Evolutionary conservation across 2,329 filamentous ascomycete species (phyloP).

Genomic region (Akanthomyces muscarius): DNA sequence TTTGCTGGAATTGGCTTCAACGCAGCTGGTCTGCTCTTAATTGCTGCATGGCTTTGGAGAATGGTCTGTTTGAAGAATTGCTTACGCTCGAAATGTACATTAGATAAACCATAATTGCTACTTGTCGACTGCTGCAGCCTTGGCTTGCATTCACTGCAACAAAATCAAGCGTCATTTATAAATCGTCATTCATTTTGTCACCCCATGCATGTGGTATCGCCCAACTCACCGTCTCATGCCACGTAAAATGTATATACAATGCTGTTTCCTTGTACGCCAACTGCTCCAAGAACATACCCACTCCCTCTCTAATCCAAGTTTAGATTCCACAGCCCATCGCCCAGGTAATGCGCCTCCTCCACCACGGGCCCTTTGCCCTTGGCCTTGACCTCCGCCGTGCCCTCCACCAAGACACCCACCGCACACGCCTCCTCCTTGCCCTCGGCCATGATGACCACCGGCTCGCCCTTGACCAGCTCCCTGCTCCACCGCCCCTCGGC

Average conservation of each 20-base stretch:
- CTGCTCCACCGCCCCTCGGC: conserved; percentile 55
- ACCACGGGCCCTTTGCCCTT: conserved; percentile 94
- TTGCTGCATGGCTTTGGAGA: not conserved
- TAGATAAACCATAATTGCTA: not conserved
- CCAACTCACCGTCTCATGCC: conserved; percentile 8
- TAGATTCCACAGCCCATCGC: conserved; percentile 88
- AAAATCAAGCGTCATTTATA: no score
- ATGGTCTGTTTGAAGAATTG: not conserved
- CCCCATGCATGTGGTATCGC: not conserved
- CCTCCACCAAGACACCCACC: conserved; percentile 76
- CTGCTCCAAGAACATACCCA: not conserved
- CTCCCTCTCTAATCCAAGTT: conserved; percentile 38
- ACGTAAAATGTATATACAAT: conserved; percentile 7
- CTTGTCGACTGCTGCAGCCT: not conserved
- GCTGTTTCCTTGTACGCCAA: not conserved
- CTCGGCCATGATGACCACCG: conserved; percentile 87
- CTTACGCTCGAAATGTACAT: not conserved
- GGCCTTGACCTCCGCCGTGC: conserved; percentile 87
- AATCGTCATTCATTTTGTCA: not conserved
- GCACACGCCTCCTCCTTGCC: conserved; percentile 90
- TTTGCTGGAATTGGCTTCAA: not conserved
- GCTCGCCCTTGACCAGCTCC: conserved; percentile 73
- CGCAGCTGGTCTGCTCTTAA: not conserved
- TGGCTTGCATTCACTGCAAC: no score
- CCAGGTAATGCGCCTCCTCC: conserved; percentile 88